A percentile compares a stretch with the other conserved stretches of the same genome.
These are phyloP conservation scores for Corylus americana DNA, from an alignment of 306 rosid genomes.

Conservation along the genomic window DNA sequence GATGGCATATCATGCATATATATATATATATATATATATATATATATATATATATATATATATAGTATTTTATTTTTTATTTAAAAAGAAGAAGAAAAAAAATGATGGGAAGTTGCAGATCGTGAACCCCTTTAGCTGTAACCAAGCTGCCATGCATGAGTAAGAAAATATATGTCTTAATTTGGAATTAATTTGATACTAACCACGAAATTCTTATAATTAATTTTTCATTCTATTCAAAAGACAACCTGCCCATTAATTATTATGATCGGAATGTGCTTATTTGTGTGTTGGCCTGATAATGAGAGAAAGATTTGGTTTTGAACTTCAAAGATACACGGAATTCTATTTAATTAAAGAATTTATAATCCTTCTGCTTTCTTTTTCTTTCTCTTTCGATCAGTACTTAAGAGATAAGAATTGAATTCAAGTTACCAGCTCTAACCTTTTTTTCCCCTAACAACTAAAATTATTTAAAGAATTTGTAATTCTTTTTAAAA, in stretches of 20 bases:
- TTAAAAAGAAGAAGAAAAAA: not conserved
- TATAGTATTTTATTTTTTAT: not conserved
- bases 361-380: not conserved
- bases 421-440: not conserved
- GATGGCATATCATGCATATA: not conserved
- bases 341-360: not conserved
- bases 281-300: not conserved
- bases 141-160: not conserved
- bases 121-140: not conserved
- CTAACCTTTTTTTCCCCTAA: not conserved
- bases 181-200: not conserved
- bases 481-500: not conserved
- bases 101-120: not conserved
- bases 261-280: not conserved
- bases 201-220: not conserved
- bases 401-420: not conserved
- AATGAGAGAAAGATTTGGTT: not conserved
- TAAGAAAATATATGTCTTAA: not conserved
- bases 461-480: not conserved
- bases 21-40: not conserved
- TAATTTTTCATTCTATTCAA: not conserved
- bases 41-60: not conserved
- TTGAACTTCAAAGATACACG: not conserved
- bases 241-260: not conserved
- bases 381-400: not conserved